Percentiles rank a stretch among this genome's conserved stretches.
Conservation (phyloP, 208 protist species). For the Trypanosoma scelopori region DNA sequence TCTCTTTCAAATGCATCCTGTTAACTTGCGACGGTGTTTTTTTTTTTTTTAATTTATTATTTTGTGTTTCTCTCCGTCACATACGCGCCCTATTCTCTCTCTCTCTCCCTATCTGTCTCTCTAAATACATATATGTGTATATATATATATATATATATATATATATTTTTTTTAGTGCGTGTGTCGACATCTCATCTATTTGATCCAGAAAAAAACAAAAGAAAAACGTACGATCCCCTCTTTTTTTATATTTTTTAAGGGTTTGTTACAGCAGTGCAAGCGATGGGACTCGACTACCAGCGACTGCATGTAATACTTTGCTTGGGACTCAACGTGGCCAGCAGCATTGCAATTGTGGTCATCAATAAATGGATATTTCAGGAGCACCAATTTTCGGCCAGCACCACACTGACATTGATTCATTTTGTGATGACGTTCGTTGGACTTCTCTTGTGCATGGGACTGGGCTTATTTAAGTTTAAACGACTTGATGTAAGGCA, state of each 20-base stretch:
- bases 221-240: too few relatives aligned
- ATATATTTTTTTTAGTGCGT: too few relatives aligned
- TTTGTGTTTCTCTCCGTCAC: not conserved
- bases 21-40: too few relatives aligned
- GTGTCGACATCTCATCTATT: too few relatives aligned
- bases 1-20: too few relatives aligned
- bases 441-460: constrained; percentile 44
- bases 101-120: too few relatives aligned
- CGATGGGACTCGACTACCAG: constrained; percentile 23
- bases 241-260: too few relatives aligned
- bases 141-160: too few relatives aligned
- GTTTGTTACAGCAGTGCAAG: too few relatives aligned
- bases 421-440: constrained; percentile 71
- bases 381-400: constrained; percentile 47
- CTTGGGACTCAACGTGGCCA: constrained; percentile 62
- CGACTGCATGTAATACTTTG: constrained; percentile 25
- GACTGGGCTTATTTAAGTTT: constrained; percentile 47
- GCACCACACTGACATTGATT: constrained; percentile 61
- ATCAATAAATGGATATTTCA: constrained; percentile 74
- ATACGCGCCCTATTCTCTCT: too few relatives aligned
- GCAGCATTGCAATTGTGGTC: constrained; percentile 56
- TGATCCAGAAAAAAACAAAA: too few relatives aligned
- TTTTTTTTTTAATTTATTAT: constrained; percentile 5
- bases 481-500: constrained; percentile 47
- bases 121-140: too few relatives aligned